Evolutionary conservation across 176 grass and related monocot genomes (phyloP).

Genomic region (Avena sativa): DNA sequence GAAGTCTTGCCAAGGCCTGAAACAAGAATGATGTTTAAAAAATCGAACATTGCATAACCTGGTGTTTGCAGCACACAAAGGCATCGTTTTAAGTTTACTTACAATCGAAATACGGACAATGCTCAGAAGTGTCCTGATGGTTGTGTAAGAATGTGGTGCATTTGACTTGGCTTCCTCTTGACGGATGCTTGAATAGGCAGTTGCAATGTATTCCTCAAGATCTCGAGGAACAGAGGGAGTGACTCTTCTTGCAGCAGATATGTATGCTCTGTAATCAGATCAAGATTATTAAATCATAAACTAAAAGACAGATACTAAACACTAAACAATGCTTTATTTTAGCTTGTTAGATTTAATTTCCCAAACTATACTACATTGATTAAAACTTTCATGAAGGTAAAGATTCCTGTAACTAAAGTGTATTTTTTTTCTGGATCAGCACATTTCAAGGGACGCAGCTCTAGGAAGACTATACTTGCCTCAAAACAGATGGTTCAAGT

Average conservation of each 20-base stretch:
- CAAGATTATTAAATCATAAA: constrained; percentile 42
- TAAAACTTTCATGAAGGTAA: constrained; percentile 9
- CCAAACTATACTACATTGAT: background rate
- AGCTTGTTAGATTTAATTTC: background rate
- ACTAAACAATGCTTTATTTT: background rate
- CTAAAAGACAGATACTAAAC: background rate
- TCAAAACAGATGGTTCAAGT: constrained; percentile 93
- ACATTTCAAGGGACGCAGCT: background rate
- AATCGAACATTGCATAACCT: background rate
- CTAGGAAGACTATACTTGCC: constrained; percentile 54
- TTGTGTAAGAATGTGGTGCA: constrained; percentile 97
- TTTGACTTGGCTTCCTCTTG: constrained; percentile 99
- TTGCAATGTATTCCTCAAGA: constrained; percentile 97
- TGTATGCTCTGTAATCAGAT: constrained; percentile 77
- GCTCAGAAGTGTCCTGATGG: constrained; percentile 92
- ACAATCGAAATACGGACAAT: constrained; percentile 99
- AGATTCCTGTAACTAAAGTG: constrained; percentile 4
- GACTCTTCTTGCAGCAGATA: constrained; percentile 91
- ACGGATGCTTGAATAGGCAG: constrained; percentile 95
- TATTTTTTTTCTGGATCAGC: background rate
- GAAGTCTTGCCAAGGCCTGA: constrained; percentile 94
- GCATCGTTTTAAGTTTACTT: constrained; percentile 45
- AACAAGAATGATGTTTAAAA: constrained; percentile 6
- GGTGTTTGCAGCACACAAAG: background rate
- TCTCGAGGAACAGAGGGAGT: constrained; percentile 82